Base-by-base conservation (phyloP, 331 rosid genomes). In the Pyrus hybrid region DNA sequence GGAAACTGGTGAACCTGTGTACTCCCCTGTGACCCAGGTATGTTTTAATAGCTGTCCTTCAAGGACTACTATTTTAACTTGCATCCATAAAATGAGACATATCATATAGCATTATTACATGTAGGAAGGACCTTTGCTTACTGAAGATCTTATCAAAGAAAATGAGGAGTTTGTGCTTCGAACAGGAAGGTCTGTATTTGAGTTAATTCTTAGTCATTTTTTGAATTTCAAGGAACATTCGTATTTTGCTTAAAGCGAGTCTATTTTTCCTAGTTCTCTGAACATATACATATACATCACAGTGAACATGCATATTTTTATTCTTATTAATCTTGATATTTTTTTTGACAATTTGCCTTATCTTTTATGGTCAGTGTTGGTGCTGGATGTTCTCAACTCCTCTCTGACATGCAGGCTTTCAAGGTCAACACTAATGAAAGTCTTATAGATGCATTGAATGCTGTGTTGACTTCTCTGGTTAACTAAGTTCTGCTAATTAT, bases 331-430 rank as follows among this genome's bases (percentile, higher is more conserved):
- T 37, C 29, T 75, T 4, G 53, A 72, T 76, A 72, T 82, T 83
- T 75, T 84, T 73, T 74, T 30, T 87, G 85, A 85, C 75, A 32
- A 77, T 73, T 81, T 81, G 71, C 70, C 82, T 81, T 75, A 61
- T 79, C 71, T 85, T 82, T 79, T 78, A 29, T 90, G 85, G 28
- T 77, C 90, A 95, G 99, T 82, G 97, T 95, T 86, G 97, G 99
- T 78, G 99, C 97, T 83, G 99, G 97, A 65, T 95, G 99, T 87
- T 95, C 99, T 71, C 99, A 95, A 84, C 97, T 95, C 68, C 97
- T 92, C 73, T 95, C 99, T 16, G 99, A 95, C 81, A 95, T 95
- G 99, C 99, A 95, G 83, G 97, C 99, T 82, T 95, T 92, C 91
- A 95, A 95, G 97, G 99, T 92, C 69, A 58, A 80, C 73, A 76